Percentiles rank a stretch among this genome's conserved stretches.
Evolutionary conservation across 352 stramenopile genomes (phyloP).

Genomic region (Globisporangium okanoganense): DNA sequence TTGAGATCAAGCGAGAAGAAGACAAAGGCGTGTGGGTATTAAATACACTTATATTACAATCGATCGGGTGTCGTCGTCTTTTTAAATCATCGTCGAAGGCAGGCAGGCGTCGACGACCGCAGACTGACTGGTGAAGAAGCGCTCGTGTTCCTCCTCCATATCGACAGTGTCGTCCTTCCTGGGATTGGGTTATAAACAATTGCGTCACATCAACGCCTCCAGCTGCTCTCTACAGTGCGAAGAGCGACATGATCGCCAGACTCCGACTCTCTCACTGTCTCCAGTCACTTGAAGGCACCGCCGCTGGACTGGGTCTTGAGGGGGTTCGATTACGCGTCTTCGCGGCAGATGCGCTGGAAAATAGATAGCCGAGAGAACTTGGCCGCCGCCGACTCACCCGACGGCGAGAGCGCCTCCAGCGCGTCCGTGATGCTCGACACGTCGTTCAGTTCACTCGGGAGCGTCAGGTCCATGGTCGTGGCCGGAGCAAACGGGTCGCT

Average conservation of each 20-base stretch:
- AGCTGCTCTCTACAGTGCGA: background rate
- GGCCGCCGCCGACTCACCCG: conserved; percentile 26
- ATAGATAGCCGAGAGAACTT: conserved; percentile 76
- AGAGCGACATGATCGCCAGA: no score
- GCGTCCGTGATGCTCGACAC: conserved; percentile 19
- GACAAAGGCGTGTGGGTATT: background rate
- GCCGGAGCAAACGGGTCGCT: conserved; percentile 41
- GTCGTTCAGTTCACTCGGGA: conserved; percentile 21
- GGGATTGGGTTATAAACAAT: conserved; percentile 8
- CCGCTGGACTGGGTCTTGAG: background rate
- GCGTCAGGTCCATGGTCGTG: conserved; percentile 23
- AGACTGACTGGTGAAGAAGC: background rate
- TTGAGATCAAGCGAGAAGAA: background rate
- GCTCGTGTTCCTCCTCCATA: background rate
- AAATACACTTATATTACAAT: conserved; percentile 14
- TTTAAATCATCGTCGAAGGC: conserved; percentile 10
- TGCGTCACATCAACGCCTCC: background rate
- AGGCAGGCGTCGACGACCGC: background rate
- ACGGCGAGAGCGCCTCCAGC: conserved; percentile 27
- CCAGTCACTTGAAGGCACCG: background rate
- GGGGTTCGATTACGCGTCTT: conserved; percentile 34
- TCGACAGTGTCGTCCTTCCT: background rate
- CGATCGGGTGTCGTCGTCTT: background rate
- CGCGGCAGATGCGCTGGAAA: conserved; percentile 80
- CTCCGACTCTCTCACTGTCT: no score